Evolutionary conservation across 768 basidiomycete genomes (phyloP), one percentile per base, ranked within the genome.

Genomic region (Agrocybe praecox): DNA sequence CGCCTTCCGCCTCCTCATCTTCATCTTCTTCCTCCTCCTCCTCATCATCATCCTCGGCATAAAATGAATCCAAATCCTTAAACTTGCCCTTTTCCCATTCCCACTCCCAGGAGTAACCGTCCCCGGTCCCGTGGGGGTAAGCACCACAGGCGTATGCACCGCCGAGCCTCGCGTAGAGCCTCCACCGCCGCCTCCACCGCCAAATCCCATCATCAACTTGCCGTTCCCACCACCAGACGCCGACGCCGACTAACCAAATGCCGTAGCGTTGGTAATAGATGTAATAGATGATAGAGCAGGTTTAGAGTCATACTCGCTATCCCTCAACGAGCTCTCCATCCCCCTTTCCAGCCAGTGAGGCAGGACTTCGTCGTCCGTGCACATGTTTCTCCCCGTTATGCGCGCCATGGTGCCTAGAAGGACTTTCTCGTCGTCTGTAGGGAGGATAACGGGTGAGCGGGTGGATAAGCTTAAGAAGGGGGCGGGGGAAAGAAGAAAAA

Each of bases 301-400:
- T 26, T 71, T 65, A 1, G 62, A 61, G 54, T 89, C 88, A 10
- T 88, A 86, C 46, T 80, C 82, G 18, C 74, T 77, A 58, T 94
- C 89, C 56, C 96, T 82, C 54, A 98, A 72, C 0, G 82, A 77
- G 1, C 90, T 74, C 61, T 94, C 92, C 6, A 92, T 91, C 0
- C 94, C 94, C 53, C 84, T 79, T 69, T 96, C 93, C 6, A 90
- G 78, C 96, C 96, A 97, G 63, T 93, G 92, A 0, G 93, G 92
- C 57, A 76, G 4, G 5, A 29, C 26, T 29, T 29, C 49, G 29
- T 69, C 75, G 55, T 87, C 84, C 44, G 77, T 73, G 5, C 72
- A 75, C 68, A 86, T 76, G 11, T 76, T 72, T 66, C 79, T 84
- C 1, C 84, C 83, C 2, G 81, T 83, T 36, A 92, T 76, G 17